A percentile compares a stretch with the other conserved stretches of the same genome.
phyloP scores from a whole-genome alignment of 192 early-diverging fungal species.

The Entomortierella lignicola region DNA sequence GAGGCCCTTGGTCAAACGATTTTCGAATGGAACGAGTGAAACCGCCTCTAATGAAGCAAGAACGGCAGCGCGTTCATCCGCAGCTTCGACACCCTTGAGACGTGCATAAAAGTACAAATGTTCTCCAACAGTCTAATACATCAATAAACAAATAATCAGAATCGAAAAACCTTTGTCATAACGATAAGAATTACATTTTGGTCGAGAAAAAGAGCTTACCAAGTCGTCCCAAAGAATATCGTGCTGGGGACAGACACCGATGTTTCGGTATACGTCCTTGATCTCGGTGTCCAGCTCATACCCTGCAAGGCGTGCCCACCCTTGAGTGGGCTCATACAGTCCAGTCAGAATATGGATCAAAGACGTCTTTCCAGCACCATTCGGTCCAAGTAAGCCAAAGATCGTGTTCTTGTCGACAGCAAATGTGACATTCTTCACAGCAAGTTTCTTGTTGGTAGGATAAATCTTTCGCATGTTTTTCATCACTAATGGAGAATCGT shows the following conservation, averaged over 20 bases:
- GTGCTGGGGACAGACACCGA: conserved; percentile 81
- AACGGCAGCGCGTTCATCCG: conserved; percentile 61
- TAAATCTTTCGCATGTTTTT: conserved; percentile 71
- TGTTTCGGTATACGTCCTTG: conserved; percentile 66
- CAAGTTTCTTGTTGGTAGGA: conserved; percentile 63
- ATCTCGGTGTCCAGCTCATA: conserved; percentile 65
- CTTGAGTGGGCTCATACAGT: conserved; percentile 65
- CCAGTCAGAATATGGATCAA: conserved; percentile 79
- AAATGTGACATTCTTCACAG: conserved; percentile 76
- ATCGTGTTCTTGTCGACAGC: conserved; percentile 68
- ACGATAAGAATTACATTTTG: no score
- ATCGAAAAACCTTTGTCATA: neutral
- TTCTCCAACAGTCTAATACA: conserved; percentile 66
- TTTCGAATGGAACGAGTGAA: conserved; percentile 63
- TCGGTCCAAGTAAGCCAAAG: conserved; percentile 78
- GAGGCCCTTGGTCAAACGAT: conserved; percentile 69
- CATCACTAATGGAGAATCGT: conserved; percentile 65
- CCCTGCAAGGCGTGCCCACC: conserved; percentile 67
- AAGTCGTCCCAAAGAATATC: conserved; percentile 82
- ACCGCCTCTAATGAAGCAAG: conserved; percentile 60
- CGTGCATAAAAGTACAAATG: conserved; percentile 80
- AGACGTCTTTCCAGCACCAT: conserved; percentile 81
- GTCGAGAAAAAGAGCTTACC: conserved; percentile 13
- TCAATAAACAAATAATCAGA: neutral
- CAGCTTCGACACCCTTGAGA: conserved; percentile 69